Percentiles rank a stretch among this genome's conserved stretches.
Conservation (phyloP, 495 filamentous ascomycete genomes). For the Neohortaea acidophila region DNA sequence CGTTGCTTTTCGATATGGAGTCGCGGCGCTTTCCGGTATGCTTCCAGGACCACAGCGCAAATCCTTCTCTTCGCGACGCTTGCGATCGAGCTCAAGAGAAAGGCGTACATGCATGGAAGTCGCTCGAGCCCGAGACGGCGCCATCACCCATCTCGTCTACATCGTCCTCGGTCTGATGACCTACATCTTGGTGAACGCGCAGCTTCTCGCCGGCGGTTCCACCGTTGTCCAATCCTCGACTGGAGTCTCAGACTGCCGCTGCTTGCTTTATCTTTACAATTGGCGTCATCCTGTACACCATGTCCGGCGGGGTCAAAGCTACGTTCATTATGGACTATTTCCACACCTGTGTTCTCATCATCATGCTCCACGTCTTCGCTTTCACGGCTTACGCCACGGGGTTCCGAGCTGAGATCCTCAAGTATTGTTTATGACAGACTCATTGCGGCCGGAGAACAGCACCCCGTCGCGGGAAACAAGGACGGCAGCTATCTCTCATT, state of each 20-base stretch:
- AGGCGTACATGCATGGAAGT: constrained; percentile 43
- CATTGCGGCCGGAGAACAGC: constrained; percentile 46
- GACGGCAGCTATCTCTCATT: constrained; percentile 83
- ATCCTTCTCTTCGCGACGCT: constrained; percentile 85
- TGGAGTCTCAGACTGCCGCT: constrained; percentile 69
- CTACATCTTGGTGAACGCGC: constrained; percentile 55
- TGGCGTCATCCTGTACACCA: constrained; percentile 54
- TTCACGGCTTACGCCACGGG: constrained; percentile 74
- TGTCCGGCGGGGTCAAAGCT: constrained; percentile 67
- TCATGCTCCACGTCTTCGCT: constrained; percentile 83
- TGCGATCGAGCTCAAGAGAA: constrained; percentile 83
- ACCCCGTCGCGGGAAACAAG: constrained; percentile 77
- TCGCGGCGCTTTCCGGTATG: constrained; percentile 88
- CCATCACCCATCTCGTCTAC: constrained; percentile 28
- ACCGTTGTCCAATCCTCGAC: constrained; percentile 75
- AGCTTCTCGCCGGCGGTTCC: constrained; percentile 81
- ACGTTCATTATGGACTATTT: constrained; percentile 65
- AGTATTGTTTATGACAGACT: constrained; percentile 68
- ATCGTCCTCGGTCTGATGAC: constrained; percentile 33
- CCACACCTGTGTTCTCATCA: constrained; percentile 73
- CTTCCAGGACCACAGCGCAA: constrained; percentile 52
- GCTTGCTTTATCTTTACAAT: constrained; percentile 84
- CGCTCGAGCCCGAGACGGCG: constrained; percentile 39
- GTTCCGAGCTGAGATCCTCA: constrained; percentile 62
- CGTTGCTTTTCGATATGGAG: constrained; percentile 83